Evolutionary conservation across 306 rosid genomes (phyloP).

Genomic region (Quercus aquifolioides): DNA sequence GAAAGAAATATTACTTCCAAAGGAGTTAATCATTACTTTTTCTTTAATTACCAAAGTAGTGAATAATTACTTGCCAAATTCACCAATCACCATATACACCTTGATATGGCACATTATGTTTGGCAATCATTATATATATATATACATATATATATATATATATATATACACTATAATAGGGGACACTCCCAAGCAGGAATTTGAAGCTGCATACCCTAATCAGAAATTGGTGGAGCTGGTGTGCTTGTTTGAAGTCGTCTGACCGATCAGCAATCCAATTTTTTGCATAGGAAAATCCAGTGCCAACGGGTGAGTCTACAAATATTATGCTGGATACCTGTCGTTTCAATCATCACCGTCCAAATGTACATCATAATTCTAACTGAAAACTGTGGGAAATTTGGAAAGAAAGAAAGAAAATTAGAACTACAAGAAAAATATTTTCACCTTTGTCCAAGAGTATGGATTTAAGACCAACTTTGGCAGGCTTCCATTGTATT

Average conservation of each 20-base stretch:
- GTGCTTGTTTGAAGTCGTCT: slow-evolving; percentile 36
- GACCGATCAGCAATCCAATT: slow-evolving; percentile 14
- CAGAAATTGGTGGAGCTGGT: slow-evolving; percentile 45
- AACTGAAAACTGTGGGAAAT: neutral
- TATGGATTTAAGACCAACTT: slow-evolving; percentile 34
- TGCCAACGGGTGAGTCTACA: slow-evolving; percentile 54
- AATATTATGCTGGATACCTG: slow-evolving; percentile 59
- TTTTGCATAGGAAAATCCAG: slow-evolving; percentile 68
- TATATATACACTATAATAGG: neutral
- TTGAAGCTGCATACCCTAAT: slow-evolving; percentile 28
- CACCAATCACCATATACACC: neutral
- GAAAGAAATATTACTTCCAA: too few species aligned
- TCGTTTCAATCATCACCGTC: neutral
- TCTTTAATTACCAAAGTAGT: too few species aligned
- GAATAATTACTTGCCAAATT: too few species aligned
- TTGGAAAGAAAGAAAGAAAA: neutral
- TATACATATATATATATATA: too few species aligned
- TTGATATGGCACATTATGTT: neutral
- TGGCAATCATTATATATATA: too few species aligned
- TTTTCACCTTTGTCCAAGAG: slow-evolving; percentile 74
- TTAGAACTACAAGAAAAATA: neutral
- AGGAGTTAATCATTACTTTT: too few species aligned
- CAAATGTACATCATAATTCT: neutral
- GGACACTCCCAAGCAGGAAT: neutral
- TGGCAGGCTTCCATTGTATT: slow-evolving; percentile 51